phyloP scores from a whole-genome alignment of 306 rosid species.

The Acacia melanoxylon region DNA sequence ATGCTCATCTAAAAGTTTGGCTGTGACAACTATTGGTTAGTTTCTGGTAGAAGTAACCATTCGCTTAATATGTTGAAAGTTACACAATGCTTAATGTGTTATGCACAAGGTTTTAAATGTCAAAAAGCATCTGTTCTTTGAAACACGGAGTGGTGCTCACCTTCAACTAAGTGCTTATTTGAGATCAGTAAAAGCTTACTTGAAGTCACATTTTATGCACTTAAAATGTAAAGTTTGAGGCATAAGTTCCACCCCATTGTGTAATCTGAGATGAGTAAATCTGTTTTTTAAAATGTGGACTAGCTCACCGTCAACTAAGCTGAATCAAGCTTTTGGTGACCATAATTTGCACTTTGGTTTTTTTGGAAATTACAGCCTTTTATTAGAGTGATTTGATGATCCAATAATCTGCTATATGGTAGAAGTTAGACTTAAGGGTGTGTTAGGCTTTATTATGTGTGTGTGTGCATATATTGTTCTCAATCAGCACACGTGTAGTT shows the following conservation, averaged over 20 bases:
- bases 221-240: not conserved
- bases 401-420: conserved; percentile 14
- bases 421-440: not conserved
- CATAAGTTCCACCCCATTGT: not conserved
- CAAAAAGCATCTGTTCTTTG: not conserved
- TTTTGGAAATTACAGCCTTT: not conserved
- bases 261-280: not conserved
- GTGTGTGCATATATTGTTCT: conserved; percentile 23
- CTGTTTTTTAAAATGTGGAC: conserved; percentile 7
- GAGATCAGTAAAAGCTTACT: not conserved
- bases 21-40: conserved; percentile 14
- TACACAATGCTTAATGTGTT: not conserved
- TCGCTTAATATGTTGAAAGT: conserved; percentile 9
- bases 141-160: not conserved
- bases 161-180: not conserved
- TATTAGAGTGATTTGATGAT: conserved; percentile 13
- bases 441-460: conserved; percentile 15
- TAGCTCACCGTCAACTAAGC: not conserved
- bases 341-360: conserved; percentile 7
- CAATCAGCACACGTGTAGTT: conserved; percentile 12
- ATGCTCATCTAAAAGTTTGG: not conserved
- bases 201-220: not conserved
- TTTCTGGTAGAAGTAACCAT: conserved; percentile 26
- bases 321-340: not conserved
- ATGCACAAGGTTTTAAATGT: not conserved